These are phyloP conservation scores for Brassica hybrid DNA, from an alignment of 441 rosid genomes.

Conservation along the genomic window DNA sequence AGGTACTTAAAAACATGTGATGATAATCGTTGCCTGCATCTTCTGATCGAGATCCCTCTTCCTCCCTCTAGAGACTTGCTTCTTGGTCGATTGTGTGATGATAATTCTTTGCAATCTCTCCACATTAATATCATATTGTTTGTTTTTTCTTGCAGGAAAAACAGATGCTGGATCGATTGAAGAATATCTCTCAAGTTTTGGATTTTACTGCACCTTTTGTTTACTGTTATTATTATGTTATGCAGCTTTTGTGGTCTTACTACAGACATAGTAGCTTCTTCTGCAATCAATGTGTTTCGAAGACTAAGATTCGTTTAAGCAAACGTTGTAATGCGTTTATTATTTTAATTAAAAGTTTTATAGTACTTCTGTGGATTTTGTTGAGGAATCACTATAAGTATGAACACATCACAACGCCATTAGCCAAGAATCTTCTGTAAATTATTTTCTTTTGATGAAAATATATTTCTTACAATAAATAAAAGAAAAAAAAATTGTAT, in stretches of 20 bases:
- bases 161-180: background rate
- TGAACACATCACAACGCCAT: background rate
- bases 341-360: background rate
- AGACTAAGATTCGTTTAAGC: conserved; percentile 10
- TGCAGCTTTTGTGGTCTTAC: conserved; percentile 21
- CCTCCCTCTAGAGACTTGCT: background rate
- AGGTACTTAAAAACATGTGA: background rate
- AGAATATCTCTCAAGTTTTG: conserved; percentile 2
- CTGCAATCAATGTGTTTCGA: background rate
- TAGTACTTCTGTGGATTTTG: background rate
- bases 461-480: background rate
- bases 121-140: background rate
- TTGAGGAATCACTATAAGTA: background rate
- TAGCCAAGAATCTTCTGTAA: background rate
- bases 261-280: conserved; percentile 20
- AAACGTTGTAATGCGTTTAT: conserved; percentile 12
- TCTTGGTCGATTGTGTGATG: background rate
- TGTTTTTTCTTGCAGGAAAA: background rate
- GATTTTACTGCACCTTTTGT: background rate
- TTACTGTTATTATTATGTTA: conserved; percentile 4
- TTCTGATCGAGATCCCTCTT: background rate
- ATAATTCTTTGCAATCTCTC: background rate
- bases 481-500: background rate
- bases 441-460: background rate
- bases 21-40: background rate